Evolutionary conservation across 371 early-diverging fungal species (phyloP).

Genomic region (Encephalitozoon hellem): DNA sequence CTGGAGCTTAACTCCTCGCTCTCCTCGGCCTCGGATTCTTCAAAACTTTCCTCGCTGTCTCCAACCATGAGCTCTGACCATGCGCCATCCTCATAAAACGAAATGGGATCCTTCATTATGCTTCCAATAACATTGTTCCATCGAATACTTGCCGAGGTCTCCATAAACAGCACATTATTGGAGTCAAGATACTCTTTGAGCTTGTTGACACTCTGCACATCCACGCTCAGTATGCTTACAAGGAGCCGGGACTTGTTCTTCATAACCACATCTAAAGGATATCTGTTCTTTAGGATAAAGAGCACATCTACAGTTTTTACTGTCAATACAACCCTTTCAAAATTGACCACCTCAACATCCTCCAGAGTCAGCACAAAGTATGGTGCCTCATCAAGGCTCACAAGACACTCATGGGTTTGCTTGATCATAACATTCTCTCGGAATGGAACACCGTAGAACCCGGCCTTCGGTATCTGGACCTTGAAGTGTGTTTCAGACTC

Average conservation of each 20-base stretch:
- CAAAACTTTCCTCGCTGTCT: conserved; percentile 61
- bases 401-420: conserved; percentile 89
- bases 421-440: conserved; percentile 82
- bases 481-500: conserved; percentile 68
- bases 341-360: conserved; percentile 88
- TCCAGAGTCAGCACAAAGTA: conserved; percentile 79
- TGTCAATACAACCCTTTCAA: conserved; percentile 92
- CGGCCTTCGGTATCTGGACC: conserved; percentile 80
- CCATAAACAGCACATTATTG: conserved; percentile 82
- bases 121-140: conserved; percentile 97
- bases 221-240: conserved; percentile 88
- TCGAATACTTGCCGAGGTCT: conserved; percentile 88
- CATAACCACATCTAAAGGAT: conserved; percentile 2
- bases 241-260: conserved; percentile 67
- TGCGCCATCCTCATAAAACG: conserved; percentile 85
- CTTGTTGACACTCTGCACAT: conserved; percentile 78
- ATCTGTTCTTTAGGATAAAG: conserved; percentile 80
- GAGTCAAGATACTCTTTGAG: conserved; percentile 96
- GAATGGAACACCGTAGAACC: conserved; percentile 89
- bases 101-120: conserved; percentile 82
- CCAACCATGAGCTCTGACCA: conserved; percentile 67
- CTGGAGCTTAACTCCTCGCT: neutral
- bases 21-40: conserved; percentile 3
- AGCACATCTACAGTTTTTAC: conserved; percentile 97
- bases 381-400: conserved; percentile 88